These are phyloP conservation scores for Rhizophagus prolifer DNA, from an alignment of 192 early-diverging fungal genomes.

Conservation along the genomic window DNA sequence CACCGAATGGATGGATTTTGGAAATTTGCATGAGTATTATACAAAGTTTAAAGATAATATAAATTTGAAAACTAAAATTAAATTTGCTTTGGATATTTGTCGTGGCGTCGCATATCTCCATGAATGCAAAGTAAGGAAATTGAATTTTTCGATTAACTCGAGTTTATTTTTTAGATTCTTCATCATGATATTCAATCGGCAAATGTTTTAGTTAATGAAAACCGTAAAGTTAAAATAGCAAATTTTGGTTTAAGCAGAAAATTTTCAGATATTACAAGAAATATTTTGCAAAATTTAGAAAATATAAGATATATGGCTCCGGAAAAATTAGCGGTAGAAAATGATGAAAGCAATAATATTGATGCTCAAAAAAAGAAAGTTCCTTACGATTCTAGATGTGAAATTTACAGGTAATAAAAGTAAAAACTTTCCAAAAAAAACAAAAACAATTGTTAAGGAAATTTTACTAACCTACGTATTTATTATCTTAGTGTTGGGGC, in stretches of 20 bases:
- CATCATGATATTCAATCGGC: too few species aligned
- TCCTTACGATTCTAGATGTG: neutral
- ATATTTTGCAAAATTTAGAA: neutral
- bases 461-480: too few species aligned
- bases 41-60: neutral
- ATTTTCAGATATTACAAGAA: conserved; percentile 12
- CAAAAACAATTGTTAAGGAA: neutral
- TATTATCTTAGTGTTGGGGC: too few species aligned
- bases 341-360: neutral
- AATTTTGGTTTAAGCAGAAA: too few species aligned
- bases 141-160: too few species aligned
- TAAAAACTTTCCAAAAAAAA: neutral
- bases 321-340: neutral
- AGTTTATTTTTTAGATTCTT: too few species aligned
- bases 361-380: neutral
- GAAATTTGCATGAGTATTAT: too few species aligned
- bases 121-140: neutral
- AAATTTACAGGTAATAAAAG: conserved; percentile 23
- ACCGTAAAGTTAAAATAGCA: too few species aligned
- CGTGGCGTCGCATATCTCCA: conserved; percentile 35
- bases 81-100: too few species aligned
- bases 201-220: too few species aligned
- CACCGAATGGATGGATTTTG: too few species aligned
- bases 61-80: too few species aligned
- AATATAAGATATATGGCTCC: conserved; percentile 26